Evolutionary conservation across 305 asterid genomes (phyloP), one percentile per base, ranked within the genome.

Genomic region (Fraxinus dipetala): DNA sequence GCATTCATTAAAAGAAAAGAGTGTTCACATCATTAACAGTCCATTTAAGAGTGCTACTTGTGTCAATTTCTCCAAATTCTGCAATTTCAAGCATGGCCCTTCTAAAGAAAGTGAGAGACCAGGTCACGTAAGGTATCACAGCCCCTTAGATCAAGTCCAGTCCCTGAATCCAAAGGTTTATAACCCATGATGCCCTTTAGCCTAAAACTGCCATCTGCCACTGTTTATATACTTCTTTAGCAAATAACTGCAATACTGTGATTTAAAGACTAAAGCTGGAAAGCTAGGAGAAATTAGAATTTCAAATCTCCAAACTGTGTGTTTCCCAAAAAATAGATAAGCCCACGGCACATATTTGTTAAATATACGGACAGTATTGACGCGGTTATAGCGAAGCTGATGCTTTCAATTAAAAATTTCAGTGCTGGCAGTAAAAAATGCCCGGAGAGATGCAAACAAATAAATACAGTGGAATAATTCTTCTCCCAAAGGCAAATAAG

Each of bases 351-450:
- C 32, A 2, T 6, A 63, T 22, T 3, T 63, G 16, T 63, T 26
- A 63, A 22, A 63, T 24, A 22, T 63, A 63, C 32, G 2, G 72
- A 63, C 72, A 20, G 72, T 24, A 24, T 63, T n/a, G 10, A n/a
- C 5, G 24, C 1, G 3, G 67, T 24, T 63, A 26, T 76, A 69
- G 45, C 81, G 13, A 4, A 74, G 63, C 45, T 31, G 54, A 80
- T 35, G 79, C 78, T 80, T 78, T 51, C 72, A 81, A 79, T 45
- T 76, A 16, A 31, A 73, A 72, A 35, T 24, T 61, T 2, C 32
- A 77, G 45, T 77, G 16, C 24, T 28, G 14, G 6, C 81, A 56
- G 70, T 40, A 40, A 40, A 40, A 34, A 34, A 34, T 36, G 43
- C 2, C 43, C 2, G 2, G 43, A 36, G 43, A 36, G 8, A 36